A percentile compares a stretch with the other conserved stretches of the same genome.
Conservation (phyloP, 176 grass and related monocot species). For the Bromus sterilis region DNA sequence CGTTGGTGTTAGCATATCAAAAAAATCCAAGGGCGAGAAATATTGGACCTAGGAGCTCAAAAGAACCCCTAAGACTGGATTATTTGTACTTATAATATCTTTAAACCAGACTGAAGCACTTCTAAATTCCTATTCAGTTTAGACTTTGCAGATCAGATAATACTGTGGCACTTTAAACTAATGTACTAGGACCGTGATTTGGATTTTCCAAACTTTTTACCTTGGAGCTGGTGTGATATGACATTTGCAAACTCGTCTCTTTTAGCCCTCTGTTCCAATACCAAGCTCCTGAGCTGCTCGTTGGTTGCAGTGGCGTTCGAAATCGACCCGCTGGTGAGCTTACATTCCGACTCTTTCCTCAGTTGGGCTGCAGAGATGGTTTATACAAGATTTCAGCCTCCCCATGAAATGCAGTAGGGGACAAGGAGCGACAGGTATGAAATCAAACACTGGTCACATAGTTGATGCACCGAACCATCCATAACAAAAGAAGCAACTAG, state of each 20-base stretch:
- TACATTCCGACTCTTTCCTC: constrained; percentile 33
- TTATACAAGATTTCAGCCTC: not conserved
- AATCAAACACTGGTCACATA: not conserved
- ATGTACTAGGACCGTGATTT: not conserved
- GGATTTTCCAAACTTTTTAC: constrained; percentile 10
- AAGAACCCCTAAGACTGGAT: not conserved
- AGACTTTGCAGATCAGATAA: not conserved
- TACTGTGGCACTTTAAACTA: not conserved
- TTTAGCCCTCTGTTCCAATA: constrained; percentile 37
- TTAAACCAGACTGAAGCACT: not conserved
- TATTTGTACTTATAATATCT: not conserved
- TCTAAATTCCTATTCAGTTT: not conserved
- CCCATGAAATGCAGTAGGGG: not conserved
- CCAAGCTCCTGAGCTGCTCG: constrained; percentile 49
- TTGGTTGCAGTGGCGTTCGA: constrained; percentile 26
- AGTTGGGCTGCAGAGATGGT: constrained; percentile 30
- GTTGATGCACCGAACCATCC: not conserved
- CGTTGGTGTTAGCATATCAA: not conserved
- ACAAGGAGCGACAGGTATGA: not conserved
- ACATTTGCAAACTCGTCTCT: constrained; percentile 38
- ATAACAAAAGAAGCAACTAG: not conserved
- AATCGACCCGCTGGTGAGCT: constrained; percentile 31
- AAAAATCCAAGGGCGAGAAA: not conserved
- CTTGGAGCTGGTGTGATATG: constrained; percentile 39
- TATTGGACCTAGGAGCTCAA: not conserved